These are phyloP conservation scores for Phytopythium oedochilum DNA, from an alignment of 352 stramenopile species.

Conservation along the genomic window DNA sequence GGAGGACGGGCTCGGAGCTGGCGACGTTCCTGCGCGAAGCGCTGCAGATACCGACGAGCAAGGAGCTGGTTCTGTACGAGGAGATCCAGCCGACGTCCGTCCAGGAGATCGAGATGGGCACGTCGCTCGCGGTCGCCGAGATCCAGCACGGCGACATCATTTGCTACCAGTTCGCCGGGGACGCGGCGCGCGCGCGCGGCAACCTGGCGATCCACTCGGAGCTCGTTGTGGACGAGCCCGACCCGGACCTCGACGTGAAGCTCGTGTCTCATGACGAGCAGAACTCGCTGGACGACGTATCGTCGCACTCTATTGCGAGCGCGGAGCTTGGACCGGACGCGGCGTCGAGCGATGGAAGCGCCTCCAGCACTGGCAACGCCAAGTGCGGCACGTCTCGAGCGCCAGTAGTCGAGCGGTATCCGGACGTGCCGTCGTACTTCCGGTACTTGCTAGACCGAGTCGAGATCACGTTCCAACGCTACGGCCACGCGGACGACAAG, in stretches of 20 bases:
- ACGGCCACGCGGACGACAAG: slow-evolving; percentile 39
- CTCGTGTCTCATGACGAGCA: slow-evolving; percentile 11
- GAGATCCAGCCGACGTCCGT: slow-evolving; percentile 68
- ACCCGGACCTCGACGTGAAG: slow-evolving; percentile 9
- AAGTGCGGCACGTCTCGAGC: background rate
- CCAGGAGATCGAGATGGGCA: slow-evolving; percentile 45
- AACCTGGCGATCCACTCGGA: slow-evolving; percentile 12
- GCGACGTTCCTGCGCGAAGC: slow-evolving; percentile 44
- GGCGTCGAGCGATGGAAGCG: background rate
- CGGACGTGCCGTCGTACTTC: slow-evolving; percentile 74
- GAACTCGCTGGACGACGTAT: slow-evolving; percentile 4
- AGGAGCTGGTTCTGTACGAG: slow-evolving; percentile 69
- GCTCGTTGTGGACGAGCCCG: slow-evolving; percentile 17
- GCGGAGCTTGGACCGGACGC: background rate
- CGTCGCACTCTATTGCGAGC: slow-evolving; percentile 8
- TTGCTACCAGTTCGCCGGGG: slow-evolving; percentile 63
- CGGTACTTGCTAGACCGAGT: slow-evolving; percentile 79
- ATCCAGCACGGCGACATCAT: slow-evolving; percentile 86
- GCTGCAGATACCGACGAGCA: slow-evolving; percentile 39
- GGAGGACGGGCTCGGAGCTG: slow-evolving; percentile 50
- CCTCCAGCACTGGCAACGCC: background rate
- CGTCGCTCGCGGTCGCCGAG: slow-evolving; percentile 39
- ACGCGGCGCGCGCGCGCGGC: slow-evolving; percentile 17
- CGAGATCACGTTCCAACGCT: slow-evolving; percentile 65
- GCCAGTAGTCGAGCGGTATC: slow-evolving; percentile 36